Evolutionary conservation across 2,329 filamentous ascomycete genomes (phyloP).

Genomic region (Davidsoniella australis): DNA sequence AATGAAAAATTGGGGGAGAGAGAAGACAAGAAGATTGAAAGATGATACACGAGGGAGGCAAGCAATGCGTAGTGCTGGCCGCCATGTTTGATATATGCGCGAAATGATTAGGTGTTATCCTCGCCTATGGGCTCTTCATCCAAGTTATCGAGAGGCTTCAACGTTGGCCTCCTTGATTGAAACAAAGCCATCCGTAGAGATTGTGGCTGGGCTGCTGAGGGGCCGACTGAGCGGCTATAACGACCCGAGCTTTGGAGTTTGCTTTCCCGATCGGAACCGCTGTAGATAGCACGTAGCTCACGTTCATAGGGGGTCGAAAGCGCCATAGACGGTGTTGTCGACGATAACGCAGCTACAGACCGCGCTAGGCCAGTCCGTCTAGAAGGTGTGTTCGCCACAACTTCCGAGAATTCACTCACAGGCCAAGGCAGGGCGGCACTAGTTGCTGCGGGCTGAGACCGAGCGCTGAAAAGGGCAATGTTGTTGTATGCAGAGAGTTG

Average conservation of each 20-base stretch:
- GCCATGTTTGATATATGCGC: too few species aligned
- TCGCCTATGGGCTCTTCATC: constrained; percentile 5
- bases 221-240: neutral
- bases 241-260: neutral
- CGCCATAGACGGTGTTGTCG: constrained; percentile 27
- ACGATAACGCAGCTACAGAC: constrained; percentile 22
- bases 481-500: constrained; percentile 3
- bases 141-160: constrained; percentile 4
- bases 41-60: neutral
- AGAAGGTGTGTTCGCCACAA: constrained; percentile 26
- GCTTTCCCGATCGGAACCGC: constrained; percentile 11
- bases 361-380: constrained; percentile 27
- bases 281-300: constrained; percentile 16
- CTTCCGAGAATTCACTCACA: constrained; percentile 3
- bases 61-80: too few species aligned
- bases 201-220: neutral
- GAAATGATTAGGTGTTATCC: too few species aligned
- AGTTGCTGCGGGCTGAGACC: constrained; percentile 4
- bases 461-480: constrained; percentile 8
- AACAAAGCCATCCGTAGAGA: constrained; percentile 8
- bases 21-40: neutral
- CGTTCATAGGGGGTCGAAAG: constrained; percentile 27
- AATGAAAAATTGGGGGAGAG: neutral
- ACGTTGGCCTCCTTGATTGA: constrained; percentile 3
- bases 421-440: neutral